Percentiles rank a stretch among this genome's conserved stretches.
These are phyloP conservation scores for Colletotrichum gloeosporioides DNA, from an alignment of 2,329 filamentous ascomycete genomes.

Conservation along the genomic window DNA sequence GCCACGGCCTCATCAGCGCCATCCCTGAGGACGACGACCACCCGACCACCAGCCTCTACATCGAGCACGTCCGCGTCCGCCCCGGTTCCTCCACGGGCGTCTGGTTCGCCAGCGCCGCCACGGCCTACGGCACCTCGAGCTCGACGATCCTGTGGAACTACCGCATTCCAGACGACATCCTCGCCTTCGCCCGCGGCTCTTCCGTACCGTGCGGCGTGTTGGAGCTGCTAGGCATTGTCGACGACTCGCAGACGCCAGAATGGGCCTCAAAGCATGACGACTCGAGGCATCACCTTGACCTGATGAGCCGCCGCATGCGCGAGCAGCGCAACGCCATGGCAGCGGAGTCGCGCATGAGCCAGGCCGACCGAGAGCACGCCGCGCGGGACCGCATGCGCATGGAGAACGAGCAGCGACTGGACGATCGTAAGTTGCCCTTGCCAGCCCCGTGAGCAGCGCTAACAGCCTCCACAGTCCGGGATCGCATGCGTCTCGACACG, in stretches of 20 bases:
- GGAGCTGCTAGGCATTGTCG: constrained; percentile 57
- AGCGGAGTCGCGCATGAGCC: constrained; percentile 49
- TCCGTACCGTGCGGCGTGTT: constrained; percentile 65
- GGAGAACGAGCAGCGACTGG: constrained; percentile 49
- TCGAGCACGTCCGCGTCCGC: constrained; percentile 51
- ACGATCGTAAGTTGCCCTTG: constrained; percentile 47
- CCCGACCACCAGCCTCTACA: constrained; percentile 42
- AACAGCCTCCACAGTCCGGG: constrained; percentile 39
- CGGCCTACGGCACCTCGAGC: constrained; percentile 58
- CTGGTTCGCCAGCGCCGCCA: constrained; percentile 64
- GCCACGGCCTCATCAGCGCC: constrained; percentile 51
- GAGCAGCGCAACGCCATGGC: constrained; percentile 47
- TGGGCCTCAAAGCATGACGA: constrained; percentile 54
- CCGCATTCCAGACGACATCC: constrained; percentile 57
- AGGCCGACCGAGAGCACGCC: constrained; percentile 46
- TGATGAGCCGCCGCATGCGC: constrained; percentile 36
- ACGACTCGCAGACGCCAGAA: constrained; percentile 57
- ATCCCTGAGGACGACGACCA: constrained; percentile 36
- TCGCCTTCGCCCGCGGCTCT: constrained; percentile 55
- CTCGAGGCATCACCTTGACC: constrained; percentile 39
- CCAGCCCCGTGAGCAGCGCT: background rate
- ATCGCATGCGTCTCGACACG: constrained; percentile 39
- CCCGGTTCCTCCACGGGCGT: constrained; percentile 41
- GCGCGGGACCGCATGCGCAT: constrained; percentile 42
- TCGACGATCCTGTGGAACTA: constrained; percentile 67